Evolutionary conservation across 257 asterid species (phyloP).

Genomic region (Lithospermum erythrorhizon): DNA sequence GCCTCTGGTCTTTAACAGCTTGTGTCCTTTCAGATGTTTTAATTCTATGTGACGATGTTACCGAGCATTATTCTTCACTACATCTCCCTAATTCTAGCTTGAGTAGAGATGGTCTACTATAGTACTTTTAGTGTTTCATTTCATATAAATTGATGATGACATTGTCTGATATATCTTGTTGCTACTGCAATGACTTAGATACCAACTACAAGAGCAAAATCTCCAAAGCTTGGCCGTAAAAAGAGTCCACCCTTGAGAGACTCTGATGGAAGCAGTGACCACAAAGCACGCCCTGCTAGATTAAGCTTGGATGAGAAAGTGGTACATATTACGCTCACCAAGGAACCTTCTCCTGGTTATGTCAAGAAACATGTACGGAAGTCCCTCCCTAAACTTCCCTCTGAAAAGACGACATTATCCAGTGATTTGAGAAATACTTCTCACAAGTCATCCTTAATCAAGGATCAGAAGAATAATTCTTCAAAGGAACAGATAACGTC

Average conservation of each 20-base stretch:
- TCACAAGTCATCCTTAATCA: constrained; percentile 27
- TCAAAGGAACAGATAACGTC: constrained; percentile 7
- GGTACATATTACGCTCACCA: constrained; percentile 26
- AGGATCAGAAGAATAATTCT: constrained; percentile 13
- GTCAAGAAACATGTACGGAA: constrained; percentile 59
- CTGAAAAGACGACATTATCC: constrained; percentile 45
- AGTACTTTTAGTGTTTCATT: too few species aligned
- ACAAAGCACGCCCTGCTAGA: constrained; percentile 33
- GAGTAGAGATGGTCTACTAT: too few species aligned
- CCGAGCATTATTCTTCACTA: not conserved
- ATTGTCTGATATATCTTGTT: not conserved
- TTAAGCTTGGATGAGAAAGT: constrained; percentile 61
- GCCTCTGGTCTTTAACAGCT: too few species aligned
- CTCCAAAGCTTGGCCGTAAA: constrained; percentile 88
- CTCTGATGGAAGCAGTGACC: constrained; percentile 36
- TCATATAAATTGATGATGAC: not conserved
- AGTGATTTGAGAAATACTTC: constrained; percentile 33
- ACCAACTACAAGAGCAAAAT: constrained; percentile 78
- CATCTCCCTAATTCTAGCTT: too few species aligned
- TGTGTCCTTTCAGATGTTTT: too few species aligned
- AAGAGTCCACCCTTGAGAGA: constrained; percentile 40
- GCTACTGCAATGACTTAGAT: constrained; percentile 25
- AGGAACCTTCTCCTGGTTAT: constrained; percentile 26
- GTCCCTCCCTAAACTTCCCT: constrained; percentile 82
- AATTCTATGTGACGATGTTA: too few species aligned